Base-by-base conservation (phyloP, 768 basidiomycete species). In the Holtermanniella nyarrowii region DNA sequence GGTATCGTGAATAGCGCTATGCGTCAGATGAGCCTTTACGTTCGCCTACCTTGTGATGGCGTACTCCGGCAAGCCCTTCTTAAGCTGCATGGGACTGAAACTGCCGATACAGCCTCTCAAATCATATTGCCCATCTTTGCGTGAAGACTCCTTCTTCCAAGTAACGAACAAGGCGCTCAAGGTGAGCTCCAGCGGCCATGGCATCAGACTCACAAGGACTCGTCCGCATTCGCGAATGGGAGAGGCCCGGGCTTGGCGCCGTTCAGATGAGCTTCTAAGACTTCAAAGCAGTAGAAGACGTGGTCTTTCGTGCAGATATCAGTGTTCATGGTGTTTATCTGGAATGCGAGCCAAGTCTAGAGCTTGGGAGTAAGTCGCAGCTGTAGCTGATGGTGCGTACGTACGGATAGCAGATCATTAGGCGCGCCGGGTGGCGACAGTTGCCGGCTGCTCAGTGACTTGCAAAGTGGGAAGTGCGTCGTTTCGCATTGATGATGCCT, bases 61-160 rank as follows among this genome's bases (percentile, higher is more conserved):
- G 66, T 95, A 97, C 59, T 97, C 88, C 40, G 79, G 78, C 54
- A 99, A 70, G 14, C 88, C 89, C 24, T 84, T 78, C 51, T 75
- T 78, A 24, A 97, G 75, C 11, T 81, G 73, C 69, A 83, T 77
- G 11, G 86, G 77, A 26, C 83, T 81, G 63, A 99, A 99, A 72
- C 80, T 89, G 63, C 93, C 93, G 61, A 99, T 96, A 74, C 93
- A 99, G 44, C 93, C 93, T 48, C 93, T 76, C 55, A 99, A 76
- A 53, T 79, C 39, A 10, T 41, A 22, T 1, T 40, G 26, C 1
- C 39, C 44, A 3, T 46, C 42, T 25, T 37, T 37, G 22, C 42
- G 46, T 37, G 42, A 16, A 27, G 14, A 13, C 7, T 56, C 54
- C 45, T 63, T 60, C n/a, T 46, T 42, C 91, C 91, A 99, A 4